phyloP scores from a whole-genome alignment of 1,284 basidiomycete species.

The Boletus semigastroideus region DNA sequence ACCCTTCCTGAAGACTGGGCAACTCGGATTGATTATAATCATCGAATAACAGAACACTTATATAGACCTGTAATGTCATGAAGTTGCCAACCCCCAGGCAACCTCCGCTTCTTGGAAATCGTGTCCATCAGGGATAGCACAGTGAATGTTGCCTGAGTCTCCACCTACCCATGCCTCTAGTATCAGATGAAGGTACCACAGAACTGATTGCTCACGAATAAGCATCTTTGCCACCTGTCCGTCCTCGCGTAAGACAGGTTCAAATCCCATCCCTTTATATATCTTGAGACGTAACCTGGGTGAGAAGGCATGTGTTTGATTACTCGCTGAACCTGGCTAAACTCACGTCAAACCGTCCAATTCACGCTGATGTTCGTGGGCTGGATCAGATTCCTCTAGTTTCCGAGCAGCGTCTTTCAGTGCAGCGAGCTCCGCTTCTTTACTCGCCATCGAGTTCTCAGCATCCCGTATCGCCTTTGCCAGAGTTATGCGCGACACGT shows the following conservation, averaged over 20 bases:
- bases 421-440: slow-evolving; percentile 65
- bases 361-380: slow-evolving; percentile 62
- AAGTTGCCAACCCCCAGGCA: slow-evolving; percentile 59
- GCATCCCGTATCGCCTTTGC: slow-evolving; percentile 74
- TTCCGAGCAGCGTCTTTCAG: slow-evolving; percentile 60
- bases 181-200: not conserved
- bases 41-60: not conserved
- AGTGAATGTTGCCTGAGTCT: slow-evolving; percentile 61
- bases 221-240: slow-evolving; percentile 59
- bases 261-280: slow-evolving; percentile 69
- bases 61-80: slow-evolving; percentile 35
- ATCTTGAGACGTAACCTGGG: slow-evolving; percentile 62
- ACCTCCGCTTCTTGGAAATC: slow-evolving; percentile 38
- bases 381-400: slow-evolving; percentile 69
- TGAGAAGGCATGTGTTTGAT: slow-evolving; percentile 5
- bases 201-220: slow-evolving; percentile 49
- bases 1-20: not conserved
- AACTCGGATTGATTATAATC: no score
- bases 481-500: slow-evolving; percentile 59
- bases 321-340: not conserved
- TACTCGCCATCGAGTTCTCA: slow-evolving; percentile 60
- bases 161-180: slow-evolving; percentile 40
- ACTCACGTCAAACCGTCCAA: slow-evolving; percentile 68
- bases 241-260: slow-evolving; percentile 55
- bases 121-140: slow-evolving; percentile 33